Evolutionary conservation across 345 rosid genomes (phyloP), one percentile per base, ranked within the genome.

Genomic region (Moricandia arvensis): DNA sequence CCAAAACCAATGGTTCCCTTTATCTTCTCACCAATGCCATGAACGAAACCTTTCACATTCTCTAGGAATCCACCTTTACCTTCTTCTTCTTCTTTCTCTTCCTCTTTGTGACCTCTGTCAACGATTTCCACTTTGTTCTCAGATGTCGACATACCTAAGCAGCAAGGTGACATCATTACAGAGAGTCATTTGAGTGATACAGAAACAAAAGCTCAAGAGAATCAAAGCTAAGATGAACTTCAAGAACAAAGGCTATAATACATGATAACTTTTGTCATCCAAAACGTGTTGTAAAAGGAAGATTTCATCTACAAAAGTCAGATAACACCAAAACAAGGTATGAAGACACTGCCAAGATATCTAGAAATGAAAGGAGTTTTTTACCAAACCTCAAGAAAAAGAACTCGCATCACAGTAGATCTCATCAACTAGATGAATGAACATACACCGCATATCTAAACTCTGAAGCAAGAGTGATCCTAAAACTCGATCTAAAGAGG

Each of bases 11-110:
- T 86, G 18, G 98, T 81, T 65, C 58, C 99, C 72, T 96, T 97
- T n/a, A 93, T 84, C 86, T 96, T 96, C 82, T 93, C 98, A 63
- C 97, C 97, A 63, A 92, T 84, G 75, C 90, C 98, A 4, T 96
- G 96, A 73, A 95, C 87, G 77, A 93, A 95, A 75, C 61, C 99
- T 91, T 95, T 95, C 54, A 95, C 97, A 80, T 90, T 93, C 11
- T 86, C 98, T 0, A 96, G 75, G 75, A 95, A 96, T 74, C 98
- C 99, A 18, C 93, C 97, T 58, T 87, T 74, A 10, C 79, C 89
- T 45, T 87, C 95, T 53, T 84, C 87, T 10, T 89, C 79, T 35
- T 49, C 1, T n/a, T 83, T 86, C 8, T 88, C 90, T 3, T 76
- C 49, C 4, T 43, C 85, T 75, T 87, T 82, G 53, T 57, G 53